A percentile compares a stretch with the other conserved stretches of the same genome.
These are phyloP conservation scores for Kregervanrija delftensis DNA, from an alignment of 805 yeast genomes.

Conservation along the genomic window DNA sequence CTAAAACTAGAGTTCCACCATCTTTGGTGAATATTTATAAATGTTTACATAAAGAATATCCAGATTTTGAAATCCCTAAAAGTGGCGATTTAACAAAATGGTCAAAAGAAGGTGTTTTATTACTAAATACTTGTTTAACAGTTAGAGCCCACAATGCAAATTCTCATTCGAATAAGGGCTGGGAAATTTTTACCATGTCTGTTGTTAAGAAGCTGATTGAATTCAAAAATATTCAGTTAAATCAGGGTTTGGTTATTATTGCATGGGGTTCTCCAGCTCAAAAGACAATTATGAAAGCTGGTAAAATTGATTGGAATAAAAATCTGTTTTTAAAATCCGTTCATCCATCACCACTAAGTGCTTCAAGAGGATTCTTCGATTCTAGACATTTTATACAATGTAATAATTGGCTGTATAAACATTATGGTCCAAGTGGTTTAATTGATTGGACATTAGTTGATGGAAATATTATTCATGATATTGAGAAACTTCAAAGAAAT, in stretches of 20 bases:
- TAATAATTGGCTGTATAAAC: slow-evolving; percentile 64
- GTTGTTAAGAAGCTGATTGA: slow-evolving; percentile 50
- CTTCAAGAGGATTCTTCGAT: slow-evolving; percentile 78
- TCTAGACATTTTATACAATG: slow-evolving; percentile 67
- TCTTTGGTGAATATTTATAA: slow-evolving; percentile 84
- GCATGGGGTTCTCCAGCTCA: slow-evolving; percentile 51
- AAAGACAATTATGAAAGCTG: slow-evolving; percentile 26
- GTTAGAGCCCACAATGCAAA: slow-evolving; percentile 92
- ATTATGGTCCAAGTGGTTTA: slow-evolving; percentile 25
- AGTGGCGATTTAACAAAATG: slow-evolving; percentile 72
- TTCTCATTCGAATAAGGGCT: slow-evolving; percentile 84
- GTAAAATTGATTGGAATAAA: slow-evolving; percentile 23
- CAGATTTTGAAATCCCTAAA: slow-evolving; percentile 55
- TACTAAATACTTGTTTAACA: slow-evolving; percentile 83
- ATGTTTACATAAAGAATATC: slow-evolving; percentile 58
- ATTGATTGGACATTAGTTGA: slow-evolving; percentile 22
- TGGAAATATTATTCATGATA: slow-evolving; percentile 3
- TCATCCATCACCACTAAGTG: slow-evolving; percentile 95
- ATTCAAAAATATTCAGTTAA: slow-evolving; percentile 33
- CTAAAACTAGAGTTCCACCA: slow-evolving; percentile 78
- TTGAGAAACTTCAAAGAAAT: too few species aligned
- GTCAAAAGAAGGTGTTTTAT: slow-evolving; percentile 82
- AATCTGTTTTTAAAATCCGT: slow-evolving; percentile 62
- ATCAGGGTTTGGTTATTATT: slow-evolving; percentile 60
- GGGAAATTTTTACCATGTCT: slow-evolving; percentile 84